These are phyloP conservation scores for Boletus rubroflammeus DNA, from an alignment of 768 basidiomycete species.

Conservation along the genomic window DNA sequence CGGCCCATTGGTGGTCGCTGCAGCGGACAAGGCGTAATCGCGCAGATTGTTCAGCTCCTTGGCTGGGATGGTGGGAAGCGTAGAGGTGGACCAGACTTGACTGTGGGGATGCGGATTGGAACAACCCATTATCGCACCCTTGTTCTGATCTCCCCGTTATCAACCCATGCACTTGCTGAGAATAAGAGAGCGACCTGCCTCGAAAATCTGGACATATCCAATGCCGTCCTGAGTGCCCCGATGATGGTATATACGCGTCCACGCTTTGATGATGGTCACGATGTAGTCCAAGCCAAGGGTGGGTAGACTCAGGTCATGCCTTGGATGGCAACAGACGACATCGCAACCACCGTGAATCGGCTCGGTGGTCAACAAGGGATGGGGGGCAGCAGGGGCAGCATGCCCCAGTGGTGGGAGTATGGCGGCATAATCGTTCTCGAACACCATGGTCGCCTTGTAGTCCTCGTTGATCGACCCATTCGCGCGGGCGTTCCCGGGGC, in stretches of 20 bases:
- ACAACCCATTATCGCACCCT: constrained; percentile 93
- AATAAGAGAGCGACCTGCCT: constrained; percentile 42
- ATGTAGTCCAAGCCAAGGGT: constrained; percentile 58
- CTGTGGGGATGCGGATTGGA: constrained; percentile 94
- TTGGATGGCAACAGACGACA: constrained; percentile 81
- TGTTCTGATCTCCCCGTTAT: constrained; percentile 52
- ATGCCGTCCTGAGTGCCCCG: constrained; percentile 66
- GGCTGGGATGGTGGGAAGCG: constrained; percentile 65
- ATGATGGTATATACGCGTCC: constrained; percentile 60
- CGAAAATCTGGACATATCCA: constrained; percentile 85
- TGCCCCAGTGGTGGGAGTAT: constrained; percentile 65
- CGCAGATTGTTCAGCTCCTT: constrained; percentile 60
- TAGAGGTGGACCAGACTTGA: constrained; percentile 80
- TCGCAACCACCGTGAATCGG: constrained; percentile 84
- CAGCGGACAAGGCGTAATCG: constrained; percentile 40
- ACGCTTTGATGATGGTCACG: constrained; percentile 61
- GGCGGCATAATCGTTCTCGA: constrained; percentile 83
- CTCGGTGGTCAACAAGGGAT: constrained; percentile 59
- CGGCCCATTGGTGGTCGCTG: constrained; percentile 43
- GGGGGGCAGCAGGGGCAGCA: constrained; percentile 43
- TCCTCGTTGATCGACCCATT: constrained; percentile 65
- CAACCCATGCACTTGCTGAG: neutral
- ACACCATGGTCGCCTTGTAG: constrained; percentile 66
- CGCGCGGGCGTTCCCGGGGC: constrained; percentile 77
- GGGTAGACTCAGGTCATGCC: constrained; percentile 83